These are phyloP conservation scores for Cutaneotrichosporon curvatum DNA, from an alignment of 1,284 basidiomycete species.

Conservation along the genomic window DNA sequence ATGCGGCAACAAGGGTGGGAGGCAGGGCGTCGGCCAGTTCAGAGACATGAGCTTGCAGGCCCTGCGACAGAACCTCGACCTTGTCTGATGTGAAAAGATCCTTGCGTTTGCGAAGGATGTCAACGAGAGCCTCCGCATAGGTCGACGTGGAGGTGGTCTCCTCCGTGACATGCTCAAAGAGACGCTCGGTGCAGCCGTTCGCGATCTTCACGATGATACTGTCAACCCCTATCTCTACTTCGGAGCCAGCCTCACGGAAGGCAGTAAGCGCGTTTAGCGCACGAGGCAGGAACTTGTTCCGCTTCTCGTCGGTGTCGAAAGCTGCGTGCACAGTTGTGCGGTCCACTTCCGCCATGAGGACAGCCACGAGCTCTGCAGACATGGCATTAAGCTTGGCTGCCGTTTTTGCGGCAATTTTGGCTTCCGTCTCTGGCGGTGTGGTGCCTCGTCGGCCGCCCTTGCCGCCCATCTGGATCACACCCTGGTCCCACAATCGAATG, in stretches of 20 bases:
- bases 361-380: constrained; percentile 59
- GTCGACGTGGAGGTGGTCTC: background rate
- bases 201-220: constrained; percentile 14
- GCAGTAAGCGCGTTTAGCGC: constrained; percentile 8
- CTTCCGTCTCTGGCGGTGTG: constrained; percentile 27
- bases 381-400: constrained; percentile 17
- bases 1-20: constrained; percentile 10
- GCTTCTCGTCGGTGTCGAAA: constrained; percentile 9
- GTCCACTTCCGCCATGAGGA: constrained; percentile 56
- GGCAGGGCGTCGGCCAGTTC: constrained; percentile 15
- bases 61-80: constrained; percentile 13
- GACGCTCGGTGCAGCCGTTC: constrained; percentile 12
- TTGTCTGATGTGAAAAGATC: constrained; percentile 15
- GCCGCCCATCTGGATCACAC: constrained; percentile 33
- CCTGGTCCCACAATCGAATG: constrained; percentile 32
- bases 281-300: constrained; percentile 15
- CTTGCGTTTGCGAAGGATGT: constrained; percentile 12
- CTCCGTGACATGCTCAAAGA: constrained; percentile 7
- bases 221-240: constrained; percentile 4
- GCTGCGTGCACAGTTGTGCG: constrained; percentile 59
- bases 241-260: constrained; percentile 1
- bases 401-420: constrained; percentile 24
- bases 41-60: constrained; percentile 15
- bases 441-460: constrained; percentile 23
- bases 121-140: constrained; percentile 17